Evolutionary conservation across 1,284 basidiomycete genomes (phyloP).

Genomic region (Lentinus polychrous): DNA sequence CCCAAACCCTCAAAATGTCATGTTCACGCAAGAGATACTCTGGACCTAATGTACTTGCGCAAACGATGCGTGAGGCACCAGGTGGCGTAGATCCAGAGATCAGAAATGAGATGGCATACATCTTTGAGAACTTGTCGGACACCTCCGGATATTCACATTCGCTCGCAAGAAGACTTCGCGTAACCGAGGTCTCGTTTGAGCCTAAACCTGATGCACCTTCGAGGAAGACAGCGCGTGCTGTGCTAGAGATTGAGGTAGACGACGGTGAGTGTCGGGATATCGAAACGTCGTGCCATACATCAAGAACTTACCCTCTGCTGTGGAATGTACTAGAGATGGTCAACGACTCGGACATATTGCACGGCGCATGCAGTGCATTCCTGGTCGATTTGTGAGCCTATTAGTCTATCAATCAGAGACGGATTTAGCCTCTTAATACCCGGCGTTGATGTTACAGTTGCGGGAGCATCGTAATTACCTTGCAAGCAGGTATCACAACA

Average conservation of each 20-base stretch:
- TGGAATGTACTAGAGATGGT: slow-evolving; percentile 30
- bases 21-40: too few species aligned
- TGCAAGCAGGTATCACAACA: background rate
- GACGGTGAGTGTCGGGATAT: slow-evolving; percentile 8
- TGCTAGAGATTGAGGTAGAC: slow-evolving; percentile 14
- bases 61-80: slow-evolving; percentile 8
- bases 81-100: slow-evolving; percentile 12
- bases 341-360: slow-evolving; percentile 36
- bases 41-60: background rate
- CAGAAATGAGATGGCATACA: slow-evolving; percentile 10
- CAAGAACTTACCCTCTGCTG: too few species aligned
- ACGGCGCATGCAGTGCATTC: slow-evolving; percentile 46
- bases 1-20: too few species aligned
- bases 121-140: slow-evolving; percentile 2
- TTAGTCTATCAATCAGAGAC: background rate
- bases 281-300: too few species aligned
- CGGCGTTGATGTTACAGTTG: background rate
- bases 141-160: slow-evolving; percentile 9
- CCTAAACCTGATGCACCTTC: slow-evolving; percentile 12
- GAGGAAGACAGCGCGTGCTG: slow-evolving; percentile 14
- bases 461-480: slow-evolving; percentile 1
- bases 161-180: slow-evolving; percentile 8
- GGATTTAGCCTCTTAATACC: background rate
- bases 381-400: slow-evolving; percentile 42
- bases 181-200: slow-evolving; percentile 11